Percentiles rank a stretch among this genome's conserved stretches.
phyloP scores from a whole-genome alignment of 306 rosid genomes.

The Rosa persica region DNA sequence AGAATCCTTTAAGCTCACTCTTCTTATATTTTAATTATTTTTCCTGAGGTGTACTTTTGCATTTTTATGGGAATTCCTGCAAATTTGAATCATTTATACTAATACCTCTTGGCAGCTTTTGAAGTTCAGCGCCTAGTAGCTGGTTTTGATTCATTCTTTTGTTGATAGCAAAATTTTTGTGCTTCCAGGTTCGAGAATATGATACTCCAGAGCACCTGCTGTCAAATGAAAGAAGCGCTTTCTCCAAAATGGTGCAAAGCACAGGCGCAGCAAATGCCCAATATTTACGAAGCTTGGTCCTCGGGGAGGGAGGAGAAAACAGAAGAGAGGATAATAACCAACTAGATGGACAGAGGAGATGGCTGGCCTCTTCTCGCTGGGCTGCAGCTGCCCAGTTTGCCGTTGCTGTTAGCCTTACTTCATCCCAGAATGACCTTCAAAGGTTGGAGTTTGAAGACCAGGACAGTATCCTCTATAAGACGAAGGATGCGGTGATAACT shows the following conservation, averaged over 20 bases:
- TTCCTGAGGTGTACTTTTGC: background rate
- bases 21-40: background rate
- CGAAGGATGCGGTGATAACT: slow-evolving; percentile 67
- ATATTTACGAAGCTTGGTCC: slow-evolving; percentile 64
- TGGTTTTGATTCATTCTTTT: slow-evolving; percentile 1
- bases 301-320: slow-evolving; percentile 43
- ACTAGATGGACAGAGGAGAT: slow-evolving; percentile 45
- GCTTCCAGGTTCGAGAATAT: slow-evolving; percentile 72
- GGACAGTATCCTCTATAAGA: slow-evolving; percentile 48
- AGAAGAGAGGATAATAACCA: slow-evolving; percentile 38
- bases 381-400: slow-evolving; percentile 84
- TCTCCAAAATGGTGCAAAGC: slow-evolving; percentile 88
- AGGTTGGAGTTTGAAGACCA: slow-evolving; percentile 44
- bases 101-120: background rate
- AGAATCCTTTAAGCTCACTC: background rate
- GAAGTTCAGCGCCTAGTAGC: background rate
- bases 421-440: slow-evolving; percentile 74
- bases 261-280: slow-evolving; percentile 85
- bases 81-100: background rate
- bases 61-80: background rate
- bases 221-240: slow-evolving; percentile 61
- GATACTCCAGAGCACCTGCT: slow-evolving; percentile 65
- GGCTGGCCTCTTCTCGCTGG: slow-evolving; percentile 66
- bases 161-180: slow-evolving; percentile 5
- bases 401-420: slow-evolving; percentile 76